Evolutionary conservation across 805 yeast genomes (phyloP).

Genomic region (Wickerhamiella occidentalis): DNA sequence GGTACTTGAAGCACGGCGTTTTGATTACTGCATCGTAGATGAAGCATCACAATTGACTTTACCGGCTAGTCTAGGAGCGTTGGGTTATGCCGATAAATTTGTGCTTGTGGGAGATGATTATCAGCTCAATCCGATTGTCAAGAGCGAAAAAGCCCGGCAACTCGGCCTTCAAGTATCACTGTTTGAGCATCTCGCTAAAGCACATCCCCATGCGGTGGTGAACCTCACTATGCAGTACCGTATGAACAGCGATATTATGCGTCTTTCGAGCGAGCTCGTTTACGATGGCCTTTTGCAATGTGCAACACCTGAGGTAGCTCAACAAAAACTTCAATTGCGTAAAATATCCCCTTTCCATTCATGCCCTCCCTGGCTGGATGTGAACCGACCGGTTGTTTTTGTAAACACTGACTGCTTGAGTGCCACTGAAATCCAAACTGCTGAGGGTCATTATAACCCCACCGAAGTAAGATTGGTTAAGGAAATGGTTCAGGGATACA

Average conservation of each 20-base stretch:
- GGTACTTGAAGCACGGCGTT: constrained; percentile 44
- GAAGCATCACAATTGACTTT: constrained; percentile 93
- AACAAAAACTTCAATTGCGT: constrained; percentile 43
- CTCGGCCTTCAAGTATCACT: constrained; percentile 64
- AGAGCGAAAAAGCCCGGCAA: constrained; percentile 48
- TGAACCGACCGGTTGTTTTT: constrained; percentile 52
- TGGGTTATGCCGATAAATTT: constrained; percentile 64
- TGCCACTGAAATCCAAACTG: constrained; percentile 34
- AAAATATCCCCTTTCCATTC: constrained; percentile 17
- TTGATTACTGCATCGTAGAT: constrained; percentile 90
- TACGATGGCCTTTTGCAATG: constrained; percentile 68
- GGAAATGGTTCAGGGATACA: constrained; percentile 40
- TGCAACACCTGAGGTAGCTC: constrained; percentile 57
- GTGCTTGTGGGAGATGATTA: constrained; percentile 93
- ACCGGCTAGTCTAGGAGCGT: constrained; percentile 84
- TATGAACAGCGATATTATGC: constrained; percentile 85
- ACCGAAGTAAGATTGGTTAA: constrained; percentile 57
- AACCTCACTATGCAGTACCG: constrained; percentile 77
- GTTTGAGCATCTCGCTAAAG: constrained; percentile 60
- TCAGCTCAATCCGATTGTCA: constrained; percentile 83
- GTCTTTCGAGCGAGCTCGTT: constrained; percentile 63
- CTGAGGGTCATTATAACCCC: constrained; percentile 61
- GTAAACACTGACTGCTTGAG: constrained; percentile 57
- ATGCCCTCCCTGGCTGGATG: constrained; percentile 34
- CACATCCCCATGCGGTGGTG: constrained; percentile 61